Evolutionary conservation across 257 asterid genomes (phyloP).

Genomic region (Nicotiana undulata): DNA sequence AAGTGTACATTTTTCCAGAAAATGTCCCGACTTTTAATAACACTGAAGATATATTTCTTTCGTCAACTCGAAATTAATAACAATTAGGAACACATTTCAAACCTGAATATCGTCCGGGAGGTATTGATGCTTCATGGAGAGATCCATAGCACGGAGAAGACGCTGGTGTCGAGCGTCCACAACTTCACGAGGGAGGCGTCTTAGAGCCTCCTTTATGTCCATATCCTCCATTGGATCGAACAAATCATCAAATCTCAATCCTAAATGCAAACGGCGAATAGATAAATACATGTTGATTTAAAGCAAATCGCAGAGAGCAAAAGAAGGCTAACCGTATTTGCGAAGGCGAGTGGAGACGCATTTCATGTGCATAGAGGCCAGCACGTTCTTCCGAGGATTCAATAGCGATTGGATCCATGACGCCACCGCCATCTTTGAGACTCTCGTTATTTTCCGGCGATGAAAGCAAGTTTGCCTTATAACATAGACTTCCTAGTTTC

Average conservation of each 20-base stretch:
- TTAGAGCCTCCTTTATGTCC: constrained; percentile 19
- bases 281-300: too few relatives aligned
- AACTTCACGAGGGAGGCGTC: constrained; percentile 17
- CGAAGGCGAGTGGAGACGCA: constrained; percentile 24
- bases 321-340: constrained; percentile 18
- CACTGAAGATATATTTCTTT: too few relatives aligned
- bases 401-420: constrained; percentile 15
- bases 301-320: too few relatives aligned
- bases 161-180: constrained; percentile 24
- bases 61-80: too few relatives aligned
- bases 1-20: too few relatives aligned
- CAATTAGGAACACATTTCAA: too few relatives aligned
- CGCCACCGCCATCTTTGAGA: constrained; percentile 15
- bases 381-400: constrained; percentile 13
- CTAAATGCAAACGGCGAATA: not conserved
- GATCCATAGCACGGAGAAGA: constrained; percentile 20
- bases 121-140: constrained; percentile 19
- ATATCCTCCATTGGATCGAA: constrained; percentile 15
- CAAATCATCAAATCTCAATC: constrained; percentile 5
- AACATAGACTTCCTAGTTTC: not conserved
- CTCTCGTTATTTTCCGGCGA: not conserved
- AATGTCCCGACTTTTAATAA: too few relatives aligned
- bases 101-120: constrained; percentile 16
- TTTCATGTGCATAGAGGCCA: constrained; percentile 29
- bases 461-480: not conserved